Base-by-base conservation (phyloP, 2,329 filamentous ascomycete species). In the Colletotrichum truncatum region DNA sequence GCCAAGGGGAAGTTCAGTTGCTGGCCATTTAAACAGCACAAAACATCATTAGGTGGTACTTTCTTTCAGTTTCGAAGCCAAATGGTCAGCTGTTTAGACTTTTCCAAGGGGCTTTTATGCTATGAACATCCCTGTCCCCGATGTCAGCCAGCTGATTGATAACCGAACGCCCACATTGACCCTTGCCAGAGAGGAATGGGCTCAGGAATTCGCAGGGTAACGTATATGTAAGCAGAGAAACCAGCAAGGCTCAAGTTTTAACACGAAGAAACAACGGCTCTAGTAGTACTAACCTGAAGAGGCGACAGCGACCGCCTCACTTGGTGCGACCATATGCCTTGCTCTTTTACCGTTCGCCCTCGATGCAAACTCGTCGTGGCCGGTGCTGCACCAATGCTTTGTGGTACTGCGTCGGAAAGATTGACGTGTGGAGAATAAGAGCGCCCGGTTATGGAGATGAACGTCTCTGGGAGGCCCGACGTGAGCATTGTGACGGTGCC, bases 1-100 rank as follows among this genome's bases (percentile, higher is more conserved):
- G 65, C 61, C 54, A 25, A 36, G 11, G 21, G 6, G 36, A 57
- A 36, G 45, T 25, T 25, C 49, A 73, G 72, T 73, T 71, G 73
- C 70, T 66, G 70, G 36, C 38, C 39, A 36, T 58, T n/a, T 49
- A n/a, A n/a, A n/a, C n/a, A n/a, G n/a, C n/a, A n/a, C n/a, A n/a
- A n/a, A n/a, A n/a, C n/a, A n/a, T n/a, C n/a, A n/a, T n/a, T n/a
- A n/a, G n/a, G n/a, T n/a, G n/a, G n/a, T n/a, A n/a, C 34, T 32
- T 18, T 51, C 10, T 16, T 38, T n/a, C n/a, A n/a, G 25, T 34
- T 41, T 36, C 41, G 41, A 23, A 49, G 26, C 14, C 54, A 41
- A 36, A 48, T 30, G 54, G 48, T 38, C 41, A 16, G 34, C 32
- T 16, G 45, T 43, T 38, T 30, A 46, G n/a, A 28, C n/a, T 23